Evolutionary conservation across 1,139 yeast species (phyloP), one percentile per base, ranked within the genome.

Genomic region (Blastobotrys aristatus): DNA sequence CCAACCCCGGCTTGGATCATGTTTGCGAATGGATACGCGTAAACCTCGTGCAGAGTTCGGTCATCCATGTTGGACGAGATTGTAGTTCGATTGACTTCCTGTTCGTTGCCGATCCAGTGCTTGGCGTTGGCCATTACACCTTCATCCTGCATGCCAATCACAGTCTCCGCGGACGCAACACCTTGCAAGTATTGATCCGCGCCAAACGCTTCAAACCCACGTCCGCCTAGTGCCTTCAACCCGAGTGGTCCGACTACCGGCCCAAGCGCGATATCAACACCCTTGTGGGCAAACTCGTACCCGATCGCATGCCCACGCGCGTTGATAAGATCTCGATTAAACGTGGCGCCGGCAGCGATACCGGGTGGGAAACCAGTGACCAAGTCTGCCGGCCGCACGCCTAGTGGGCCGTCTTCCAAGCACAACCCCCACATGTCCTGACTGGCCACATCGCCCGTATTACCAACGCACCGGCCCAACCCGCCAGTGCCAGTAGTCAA

Each of bases 151-250:
- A 77, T 68, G 1, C 83, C 84, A 52, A 70, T 71, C 17, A 79
- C 71, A 2, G 81, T 75, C 7, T 73, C 72, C 4, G 75, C 75
- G 8, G 79, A 81, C 2, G 73, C 73, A 20, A 73, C 66, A n/a
- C 86, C 86, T 56, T 77, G 79, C 44, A 80, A 65, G 53, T 79
- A 79, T 1, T 86, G 84, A 57, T 80, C 86, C 5, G 80, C 66
- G 1, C 84, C 82, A 63, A 79, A 80, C 31, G 81, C 75, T 64
- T 80, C 86, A 82, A 84, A 80, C 61, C 75, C 77, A 55, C 85
- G 68, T 3, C 86, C 85, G 11, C 81, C 84, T 40, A 75, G 75
- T 2, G 83, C 84, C 56, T 77, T 76, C 36, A 71, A 66, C 0
- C 85, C 86, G 44, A 80, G 70, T 16, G 85, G 85, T 0, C 84